Evolutionary conservation across 1,139 yeast genomes (phyloP).

Genomic region (Yamadazyma membranifaciens): DNA sequence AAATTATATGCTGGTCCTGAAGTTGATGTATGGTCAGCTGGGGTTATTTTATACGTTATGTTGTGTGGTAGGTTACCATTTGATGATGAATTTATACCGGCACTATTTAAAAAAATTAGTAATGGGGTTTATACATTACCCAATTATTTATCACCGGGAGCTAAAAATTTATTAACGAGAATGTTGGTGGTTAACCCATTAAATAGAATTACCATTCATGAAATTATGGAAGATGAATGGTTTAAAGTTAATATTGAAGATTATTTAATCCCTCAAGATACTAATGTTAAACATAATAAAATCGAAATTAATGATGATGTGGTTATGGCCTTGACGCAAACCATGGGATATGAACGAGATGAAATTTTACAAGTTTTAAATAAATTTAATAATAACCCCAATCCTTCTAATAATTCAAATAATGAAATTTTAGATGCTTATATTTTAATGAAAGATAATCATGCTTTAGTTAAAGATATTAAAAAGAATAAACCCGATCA

Average conservation of each 20-base stretch:
- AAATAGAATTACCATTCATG: slow-evolving; percentile 91
- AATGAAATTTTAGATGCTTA: slow-evolving; percentile 93
- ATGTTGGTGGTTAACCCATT: slow-evolving; percentile 97
- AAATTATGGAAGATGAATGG: slow-evolving; percentile 96
- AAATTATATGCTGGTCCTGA: slow-evolving; percentile 98
- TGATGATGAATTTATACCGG: slow-evolving; percentile 97
- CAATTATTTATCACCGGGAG: slow-evolving; percentile 82
- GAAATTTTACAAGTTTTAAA: slow-evolving; percentile 77
- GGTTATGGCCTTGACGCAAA: slow-evolving; percentile 70
- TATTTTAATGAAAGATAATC: slow-evolving; percentile 82
- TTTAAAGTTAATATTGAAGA: slow-evolving; percentile 81
- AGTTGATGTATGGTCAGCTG: slow-evolving; percentile 98
- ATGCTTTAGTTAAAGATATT: slow-evolving; percentile 62
- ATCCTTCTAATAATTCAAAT: slow-evolving; percentile 7
- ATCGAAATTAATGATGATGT: slow-evolving; percentile 73
- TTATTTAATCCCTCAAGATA: slow-evolving; percentile 73
- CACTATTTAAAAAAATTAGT: slow-evolving; percentile 88
- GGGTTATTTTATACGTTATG: slow-evolving; percentile 95
- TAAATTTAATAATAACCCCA: slow-evolving; percentile 27
- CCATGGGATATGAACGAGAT: slow-evolving; percentile 92
- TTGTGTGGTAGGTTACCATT: slow-evolving; percentile 96
- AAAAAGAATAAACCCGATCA: slow-evolving; percentile 53
- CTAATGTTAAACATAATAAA: slow-evolving; percentile 39
- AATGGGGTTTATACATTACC: slow-evolving; percentile 96
- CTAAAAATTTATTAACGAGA: slow-evolving; percentile 78